Evolutionary conservation across 768 basidiomycete genomes (phyloP), one percentile per base, ranked within the genome.

Genomic region (Lactarius evosmus): DNA sequence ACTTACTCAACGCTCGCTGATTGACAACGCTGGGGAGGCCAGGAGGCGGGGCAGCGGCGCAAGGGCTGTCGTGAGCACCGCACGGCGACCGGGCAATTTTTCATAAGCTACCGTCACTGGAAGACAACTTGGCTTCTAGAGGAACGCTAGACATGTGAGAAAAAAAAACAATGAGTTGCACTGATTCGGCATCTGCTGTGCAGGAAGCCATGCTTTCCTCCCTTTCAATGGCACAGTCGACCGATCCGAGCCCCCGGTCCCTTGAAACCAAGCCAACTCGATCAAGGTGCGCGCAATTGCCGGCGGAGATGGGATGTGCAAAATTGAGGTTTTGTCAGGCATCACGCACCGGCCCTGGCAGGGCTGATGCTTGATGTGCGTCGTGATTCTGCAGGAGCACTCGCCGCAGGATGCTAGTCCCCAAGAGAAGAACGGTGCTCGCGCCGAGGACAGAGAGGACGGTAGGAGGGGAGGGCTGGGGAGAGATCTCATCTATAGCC

Each of bases 401-500:
- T 5, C 46, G 22, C 46, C 5, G 25, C 46, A 49, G 46, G 12
- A 14, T 49, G 46, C 22, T 27, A 27, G 25, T 49, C 46, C 14
- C 38, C 14, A 6, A 53, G 32, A 34, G 32, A 54, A 54, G 29
- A 16, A 53, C 9, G 17, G 38, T 14, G 9, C 22, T 53, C n/a
- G 40, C 16, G 32, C 41, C 33, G 40, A 19, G 25, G 25, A 27
- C 30, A 53, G 25, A 14, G 30, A 53, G 25, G 53, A 25, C 8
- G 7, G 60, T 19, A n/a, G 51, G 29, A 8, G 9, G 14, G 29
- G 51, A 32, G 19, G 49, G 17, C 7, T 17, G 30, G n/a, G 22
- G 33, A 19, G 30, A 61, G 52, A 61, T 54, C 60, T 22, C n/a
- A 58, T 58, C 40, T 57, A 44, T 58, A 46, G 51, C 40, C 60